Base-by-base conservation (phyloP, 169 alveolate species). In the Eimeria brunetti region DNA sequence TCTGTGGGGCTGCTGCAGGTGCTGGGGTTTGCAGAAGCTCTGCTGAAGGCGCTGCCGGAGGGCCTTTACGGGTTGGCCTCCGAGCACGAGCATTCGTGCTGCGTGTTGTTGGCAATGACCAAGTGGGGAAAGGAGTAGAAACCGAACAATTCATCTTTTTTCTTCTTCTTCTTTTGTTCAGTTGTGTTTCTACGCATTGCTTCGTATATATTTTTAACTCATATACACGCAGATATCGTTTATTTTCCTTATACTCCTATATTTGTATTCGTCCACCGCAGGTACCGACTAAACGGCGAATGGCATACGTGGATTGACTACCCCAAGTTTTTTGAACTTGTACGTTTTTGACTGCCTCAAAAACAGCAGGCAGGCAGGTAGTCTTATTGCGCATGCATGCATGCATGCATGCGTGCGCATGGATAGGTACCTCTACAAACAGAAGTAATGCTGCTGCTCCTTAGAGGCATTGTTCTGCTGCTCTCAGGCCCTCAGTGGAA, bases 231-330 rank as follows among this genome's bases (percentile, higher is more conserved):
- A n/a, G n/a, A n/a, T n/a, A n/a, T n/a, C n/a, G n/a, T n/a, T n/a
- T n/a, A n/a, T n/a, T n/a, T n/a, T n/a, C n/a, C n/a, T n/a, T n/a
- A n/a, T n/a, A n/a, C n/a, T n/a, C n/a, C 73, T 51, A 1, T 53
- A 41, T 24, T 11, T 12, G 7, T 4, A 18, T 53, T 33, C 0
- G 24, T 41, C n/a, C 38, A 12, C 46, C 41, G 53, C 94, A 94
- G 97, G 30, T 97, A 95, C 94, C 78, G 89, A 81, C 95, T 97
- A 2, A 95, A 97, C 86, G 98, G 98, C 62, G 97, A 84, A 91
- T 98, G 99, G 99, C 98, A 97, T 90, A 98, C 99, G 18, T 98
- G 99, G 99, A 98, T 98, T 76, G 97, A 98, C 91, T 98, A 98
- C 83, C 98, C 97, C 36, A 96, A 94, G 69, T 98, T 98, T 96